Evolutionary conservation across 257 asterid species (phyloP).

Genomic region (Solanum pinnatisectum): DNA sequence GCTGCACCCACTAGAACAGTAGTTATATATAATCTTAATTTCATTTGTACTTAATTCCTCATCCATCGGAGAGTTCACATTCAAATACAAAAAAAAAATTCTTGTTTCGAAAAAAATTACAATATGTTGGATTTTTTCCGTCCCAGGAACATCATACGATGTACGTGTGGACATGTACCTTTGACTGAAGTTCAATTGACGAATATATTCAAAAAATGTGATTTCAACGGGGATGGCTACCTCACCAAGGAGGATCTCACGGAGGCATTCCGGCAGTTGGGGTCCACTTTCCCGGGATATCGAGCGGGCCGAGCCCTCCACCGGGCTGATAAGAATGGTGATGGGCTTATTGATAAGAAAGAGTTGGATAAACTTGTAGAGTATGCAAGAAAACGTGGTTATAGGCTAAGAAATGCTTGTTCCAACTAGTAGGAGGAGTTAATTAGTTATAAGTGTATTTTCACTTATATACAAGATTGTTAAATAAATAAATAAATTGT

Average conservation of each 20-base stretch:
- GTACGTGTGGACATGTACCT: not conserved
- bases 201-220: not conserved
- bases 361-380: slow-evolving; percentile 3
- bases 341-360: slow-evolving; percentile 1
- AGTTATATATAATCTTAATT: not conserved
- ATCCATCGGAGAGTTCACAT: not conserved
- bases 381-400: slow-evolving; percentile 4
- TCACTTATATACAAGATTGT: not conserved
- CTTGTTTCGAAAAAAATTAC: not conserved
- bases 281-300: slow-evolving; percentile 1
- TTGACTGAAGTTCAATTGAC: not conserved
- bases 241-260: slow-evolving; percentile 1
- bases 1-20: not conserved
- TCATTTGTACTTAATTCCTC: not conserved
- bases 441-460: not conserved
- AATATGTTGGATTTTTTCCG: not conserved
- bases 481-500: not conserved
- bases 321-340: not conserved
- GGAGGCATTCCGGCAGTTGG: slow-evolving; percentile 2
- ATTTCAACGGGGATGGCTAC: not conserved
- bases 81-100: not conserved
- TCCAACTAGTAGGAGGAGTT: not conserved
- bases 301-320: not conserved
- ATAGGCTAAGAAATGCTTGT: not conserved
- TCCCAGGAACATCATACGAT: not conserved